A percentile compares a stretch with the other conserved stretches of the same genome.
These are phyloP conservation scores for Pleurotus pulmonarius DNA, from an alignment of 768 basidiomycete genomes.

Conservation along the genomic window DNA sequence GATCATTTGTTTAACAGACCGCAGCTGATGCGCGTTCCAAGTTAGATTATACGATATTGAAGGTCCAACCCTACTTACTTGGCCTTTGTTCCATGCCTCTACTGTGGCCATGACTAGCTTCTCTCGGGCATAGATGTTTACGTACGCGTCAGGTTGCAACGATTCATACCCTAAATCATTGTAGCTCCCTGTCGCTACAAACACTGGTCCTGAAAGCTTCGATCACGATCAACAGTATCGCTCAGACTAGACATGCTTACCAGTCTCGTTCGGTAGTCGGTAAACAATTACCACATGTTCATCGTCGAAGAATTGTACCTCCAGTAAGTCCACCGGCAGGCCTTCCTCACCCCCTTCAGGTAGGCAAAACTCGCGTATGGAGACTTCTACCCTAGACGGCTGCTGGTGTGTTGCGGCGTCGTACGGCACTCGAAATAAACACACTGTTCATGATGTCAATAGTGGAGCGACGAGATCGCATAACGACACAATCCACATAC, in stretches of 20 bases:
- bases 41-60: background rate
- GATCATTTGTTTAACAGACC: conserved; percentile 46
- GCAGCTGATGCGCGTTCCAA: conserved; percentile 35
- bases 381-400: conserved; percentile 43
- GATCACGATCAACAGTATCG: conserved; percentile 31
- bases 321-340: conserved; percentile 46
- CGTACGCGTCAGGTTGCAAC: conserved; percentile 44
- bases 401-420: conserved; percentile 32
- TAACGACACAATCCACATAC: conserved; percentile 35
- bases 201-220: conserved; percentile 42
- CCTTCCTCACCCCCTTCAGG: conserved; percentile 30
- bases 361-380: conserved; percentile 53
- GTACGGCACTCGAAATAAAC: conserved; percentile 51
- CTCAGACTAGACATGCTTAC: conserved; percentile 37
- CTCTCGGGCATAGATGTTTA: conserved; percentile 55
- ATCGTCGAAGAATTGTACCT: conserved; percentile 79
- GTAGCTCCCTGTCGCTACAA: conserved; percentile 65
- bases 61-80: conserved; percentile 44
- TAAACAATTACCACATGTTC: conserved; percentile 63
- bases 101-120: conserved; percentile 59
- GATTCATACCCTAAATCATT: conserved; percentile 55
- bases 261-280: conserved; percentile 40
- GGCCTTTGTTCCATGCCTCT: conserved; percentile 54
- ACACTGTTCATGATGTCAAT: conserved; percentile 42
- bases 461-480: conserved; percentile 16